phyloP scores from a whole-genome alignment of 2,329 filamentous ascomycete genomes.

The Penicillium nordicum region DNA sequence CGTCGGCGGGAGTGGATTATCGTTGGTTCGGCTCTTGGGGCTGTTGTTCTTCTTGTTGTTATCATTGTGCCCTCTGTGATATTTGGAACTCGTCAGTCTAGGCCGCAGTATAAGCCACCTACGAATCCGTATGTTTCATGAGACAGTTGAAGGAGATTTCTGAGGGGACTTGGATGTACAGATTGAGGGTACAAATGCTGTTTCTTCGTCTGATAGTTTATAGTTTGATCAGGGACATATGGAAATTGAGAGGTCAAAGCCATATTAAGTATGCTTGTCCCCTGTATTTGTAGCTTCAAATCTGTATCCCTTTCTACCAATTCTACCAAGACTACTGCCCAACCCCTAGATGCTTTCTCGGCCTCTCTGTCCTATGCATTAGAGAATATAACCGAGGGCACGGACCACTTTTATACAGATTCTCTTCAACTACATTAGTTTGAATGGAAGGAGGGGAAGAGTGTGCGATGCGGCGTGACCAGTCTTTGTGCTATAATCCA shows the following conservation, averaged over 20 bases:
- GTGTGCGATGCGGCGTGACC: too few species aligned
- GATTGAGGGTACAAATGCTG: background rate
- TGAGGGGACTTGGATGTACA: background rate
- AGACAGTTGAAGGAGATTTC: background rate
- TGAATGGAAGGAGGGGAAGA: too few species aligned
- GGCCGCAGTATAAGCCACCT: background rate
- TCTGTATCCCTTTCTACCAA: too few species aligned
- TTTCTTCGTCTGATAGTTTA: background rate
- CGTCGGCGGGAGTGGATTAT: conserved; percentile 6
- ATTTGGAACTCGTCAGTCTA: conserved; percentile 1
- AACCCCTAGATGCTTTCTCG: too few species aligned
- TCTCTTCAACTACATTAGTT: too few species aligned
- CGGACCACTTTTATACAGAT: too few species aligned
- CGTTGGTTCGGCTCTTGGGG: background rate
- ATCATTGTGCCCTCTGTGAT: conserved; percentile 9
- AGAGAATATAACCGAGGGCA: too few species aligned
- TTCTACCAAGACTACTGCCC: too few species aligned
- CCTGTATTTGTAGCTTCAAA: too few species aligned
- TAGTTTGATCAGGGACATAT: background rate
- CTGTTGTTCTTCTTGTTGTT: conserved; percentile 3
- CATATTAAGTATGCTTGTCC: background rate
- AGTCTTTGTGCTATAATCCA: too few species aligned
- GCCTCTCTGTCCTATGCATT: too few species aligned
- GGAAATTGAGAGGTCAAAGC: background rate
- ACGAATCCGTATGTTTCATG: background rate